Evolutionary conservation across 768 basidiomycete genomes (phyloP), one percentile per base, ranked within the genome.

Genomic region (Rhizopogon vinicolor): DNA sequence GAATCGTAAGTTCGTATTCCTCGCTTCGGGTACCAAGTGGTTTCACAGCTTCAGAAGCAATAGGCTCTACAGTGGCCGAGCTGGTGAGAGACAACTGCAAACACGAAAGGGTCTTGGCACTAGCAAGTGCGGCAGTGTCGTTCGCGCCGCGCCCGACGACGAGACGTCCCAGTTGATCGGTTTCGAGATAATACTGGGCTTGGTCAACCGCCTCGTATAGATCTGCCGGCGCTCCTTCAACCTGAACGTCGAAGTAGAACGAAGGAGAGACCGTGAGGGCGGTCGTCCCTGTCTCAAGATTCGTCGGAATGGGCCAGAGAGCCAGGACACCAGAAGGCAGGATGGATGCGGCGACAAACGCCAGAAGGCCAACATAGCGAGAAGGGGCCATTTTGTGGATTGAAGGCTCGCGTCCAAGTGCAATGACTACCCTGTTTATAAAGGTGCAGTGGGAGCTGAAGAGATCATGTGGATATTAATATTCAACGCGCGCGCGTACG

Each of bases 1-100:
- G 76, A 2, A 84, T 61, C 0, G 44, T 54, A 7, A 84, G 65
- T 1, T 56, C 51, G 56, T 84, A 85, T 9, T 63, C 65, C 60
- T 84, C 84, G 58, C 73, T 71, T 6, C 79, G 68, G 1, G 60
- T 55, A 4, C 67, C 75, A 7, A 77, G 51, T 2, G 69, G 65
- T 14, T 59, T 61, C 18, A 67, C 66, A 9, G 76, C 65, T 54
- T 78, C 74, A 22, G 69, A 53, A 0, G 71, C 54, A 14, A 81
- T 78, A 35, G 63, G 63, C 7, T 62, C 31, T 5, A 60, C 61
- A 1, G 51, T 7, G 3, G 63, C 62, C 2, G 60, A 62, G 0
- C 55, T 35, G 0, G 55, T 42, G 40, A 75, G 66, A 10, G 61
- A 52, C 29, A 76, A 59, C 10, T 54, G 58, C 22, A 79, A 61